These are phyloP conservation scores for Fusarium subtropicale DNA, from an alignment of 2,329 filamentous ascomycete species.

Conservation along the genomic window DNA sequence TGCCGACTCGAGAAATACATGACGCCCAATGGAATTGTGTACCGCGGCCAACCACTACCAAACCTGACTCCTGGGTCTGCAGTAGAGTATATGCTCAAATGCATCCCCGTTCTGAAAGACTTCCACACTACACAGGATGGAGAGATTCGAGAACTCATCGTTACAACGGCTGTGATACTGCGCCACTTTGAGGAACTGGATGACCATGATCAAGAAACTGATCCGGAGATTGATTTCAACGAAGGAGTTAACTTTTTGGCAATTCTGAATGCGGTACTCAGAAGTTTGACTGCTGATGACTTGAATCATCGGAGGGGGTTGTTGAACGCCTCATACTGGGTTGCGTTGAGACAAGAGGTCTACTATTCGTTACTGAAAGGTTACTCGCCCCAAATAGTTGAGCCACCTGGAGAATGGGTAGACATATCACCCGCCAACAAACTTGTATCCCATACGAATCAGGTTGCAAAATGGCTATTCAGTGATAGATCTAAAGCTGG, in stretches of 20 bases:
- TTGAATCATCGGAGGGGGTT: conserved; percentile 27
- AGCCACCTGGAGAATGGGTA: conserved; percentile 30
- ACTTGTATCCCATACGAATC: conserved; percentile 35
- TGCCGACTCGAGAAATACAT: conserved; percentile 24
- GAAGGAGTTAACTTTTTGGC: conserved; percentile 35
- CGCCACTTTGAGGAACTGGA: conserved; percentile 41
- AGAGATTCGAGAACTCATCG: conserved; percentile 31
- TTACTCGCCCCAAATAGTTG: conserved; percentile 37
- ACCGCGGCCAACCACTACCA: conserved; percentile 27
- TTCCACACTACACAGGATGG: conserved; percentile 35
- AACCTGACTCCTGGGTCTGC: conserved; percentile 16
- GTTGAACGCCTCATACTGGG: conserved; percentile 36
- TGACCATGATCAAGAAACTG: conserved; percentile 29
- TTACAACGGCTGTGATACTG: conserved; percentile 31
- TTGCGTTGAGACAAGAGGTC: conserved; percentile 36
- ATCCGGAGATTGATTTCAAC: neutral
- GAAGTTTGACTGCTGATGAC: conserved; percentile 31
- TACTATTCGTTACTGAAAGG: conserved; percentile 35
- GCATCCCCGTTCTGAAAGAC: conserved; percentile 32
- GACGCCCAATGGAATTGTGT: conserved; percentile 10
- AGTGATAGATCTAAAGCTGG: conserved; percentile 27
- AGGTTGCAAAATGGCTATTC: conserved; percentile 37
- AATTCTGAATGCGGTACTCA: conserved; percentile 32
- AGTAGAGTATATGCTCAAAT: conserved; percentile 44
- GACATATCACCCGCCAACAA: conserved; percentile 42